These are phyloP conservation scores for Brettanomyces nanus DNA, from an alignment of 805 yeast genomes.

Conservation along the genomic window DNA sequence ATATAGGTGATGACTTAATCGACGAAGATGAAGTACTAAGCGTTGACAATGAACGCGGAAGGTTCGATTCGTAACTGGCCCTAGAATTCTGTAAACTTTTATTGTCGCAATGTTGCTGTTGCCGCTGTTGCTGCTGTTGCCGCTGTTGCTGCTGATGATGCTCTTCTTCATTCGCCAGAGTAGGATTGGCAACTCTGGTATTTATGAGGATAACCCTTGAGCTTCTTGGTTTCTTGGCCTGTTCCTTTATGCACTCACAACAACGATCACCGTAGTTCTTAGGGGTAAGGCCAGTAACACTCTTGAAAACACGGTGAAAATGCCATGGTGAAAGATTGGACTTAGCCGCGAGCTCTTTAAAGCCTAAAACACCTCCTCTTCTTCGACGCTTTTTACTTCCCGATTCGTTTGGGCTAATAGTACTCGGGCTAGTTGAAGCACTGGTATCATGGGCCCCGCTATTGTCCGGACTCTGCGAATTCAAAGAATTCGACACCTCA, in stretches of 20 bases:
- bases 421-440: constrained; percentile 2
- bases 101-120: no score
- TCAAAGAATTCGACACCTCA: neutral
- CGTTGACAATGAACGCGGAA: no score
- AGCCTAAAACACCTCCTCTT: constrained; percentile 74
- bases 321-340: constrained; percentile 87
- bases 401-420: constrained; percentile 9
- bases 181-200: constrained; percentile 27
- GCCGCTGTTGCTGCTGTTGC: no score
- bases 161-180: constrained; percentile 14
- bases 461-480: neutral
- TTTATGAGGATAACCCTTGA: constrained; percentile 21
- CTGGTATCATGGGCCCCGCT: no score
- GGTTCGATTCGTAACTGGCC: no score
- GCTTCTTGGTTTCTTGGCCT: constrained; percentile 10
- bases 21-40: no score
- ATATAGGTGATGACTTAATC: no score
- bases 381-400: constrained; percentile 39
- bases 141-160: neutral
- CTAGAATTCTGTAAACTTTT: no score
- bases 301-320: constrained; percentile 83
- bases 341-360: constrained; percentile 81
- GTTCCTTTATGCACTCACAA: constrained; percentile 45
- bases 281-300: constrained; percentile 80
- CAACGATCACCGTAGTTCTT: constrained; percentile 85